Evolutionary conservation across 2,329 filamentous ascomycete species (phyloP), one percentile per base, ranked within the genome.

Genomic region (Fusarium setosum): DNA sequence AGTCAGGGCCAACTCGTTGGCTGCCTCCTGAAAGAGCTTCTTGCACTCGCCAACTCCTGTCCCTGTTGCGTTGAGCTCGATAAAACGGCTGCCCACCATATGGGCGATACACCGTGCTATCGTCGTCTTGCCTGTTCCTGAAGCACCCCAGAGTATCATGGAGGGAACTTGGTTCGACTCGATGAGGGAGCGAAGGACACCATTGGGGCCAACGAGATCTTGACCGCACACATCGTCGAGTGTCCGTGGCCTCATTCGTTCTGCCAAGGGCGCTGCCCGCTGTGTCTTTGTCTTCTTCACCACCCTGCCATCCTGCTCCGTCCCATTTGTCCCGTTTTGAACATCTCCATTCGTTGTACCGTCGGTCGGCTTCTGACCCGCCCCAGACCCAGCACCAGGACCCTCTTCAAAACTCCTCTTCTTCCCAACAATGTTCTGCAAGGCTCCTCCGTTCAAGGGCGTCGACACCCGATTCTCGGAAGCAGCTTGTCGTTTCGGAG

Each of bases 21-120:
- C 88, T 0, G 96, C 94, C 68, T 97, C 94, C 20, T 84, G 82
- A 72, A 98, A 97, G 54, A 97, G 85, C 82, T 94, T 96, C 80
- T 97, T 97, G 84, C 92, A 94, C 76, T 98, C 95, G 21, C 86
- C 89, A 17, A 98, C 92, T 2, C 94, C 95, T 7, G 90, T 91
- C 69, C 89, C 94, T 3, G 95, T 97, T 63, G 93, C 95, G 78
- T 97, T 97, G 80, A 98, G 94, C 82, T 99, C 96, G 66, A 97
- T 90, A 76, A 98, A 98, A 12, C 95, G 88, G 54, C 90, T 91
- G 9, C 91, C 93, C 1, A 93, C 93, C 74, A 90, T 90, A 15
- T 89, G 88, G 4, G 96, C 93, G 60, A 99, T 93, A 47, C 97
- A 92, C 5, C 96, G 85, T 18, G 96, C 96, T 69, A 99, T 97